phyloP scores from a whole-genome alignment of 2,329 filamentous ascomycete species.

The Ophioceras dolichostomum region DNA sequence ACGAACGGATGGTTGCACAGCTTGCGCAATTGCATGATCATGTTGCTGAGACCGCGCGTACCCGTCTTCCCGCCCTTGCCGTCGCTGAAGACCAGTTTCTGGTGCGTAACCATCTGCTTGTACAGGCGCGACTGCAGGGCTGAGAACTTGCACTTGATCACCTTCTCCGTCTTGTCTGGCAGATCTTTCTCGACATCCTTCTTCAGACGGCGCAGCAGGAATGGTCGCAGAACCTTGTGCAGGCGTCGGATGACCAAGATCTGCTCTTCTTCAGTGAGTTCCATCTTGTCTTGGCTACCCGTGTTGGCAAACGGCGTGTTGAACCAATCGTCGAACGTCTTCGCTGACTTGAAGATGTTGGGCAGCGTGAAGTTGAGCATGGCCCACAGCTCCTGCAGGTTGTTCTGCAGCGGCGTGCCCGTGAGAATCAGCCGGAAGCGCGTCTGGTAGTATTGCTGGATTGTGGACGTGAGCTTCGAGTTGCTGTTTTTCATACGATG shows the following conservation, averaged over 20 bases:
- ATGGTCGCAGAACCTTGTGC: conserved; percentile 93
- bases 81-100: conserved; percentile 87
- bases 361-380: conserved; percentile 97
- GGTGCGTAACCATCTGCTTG: conserved; percentile 94
- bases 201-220: conserved; percentile 95
- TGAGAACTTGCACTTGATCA: conserved; percentile 98
- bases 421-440: conserved; percentile 94
- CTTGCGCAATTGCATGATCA: conserved; percentile 99
- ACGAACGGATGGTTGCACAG: conserved; percentile 99
- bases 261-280: conserved; percentile 98
- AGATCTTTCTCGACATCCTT: conserved; percentile 99
- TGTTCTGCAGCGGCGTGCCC: conserved; percentile 95
- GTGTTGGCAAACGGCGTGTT: conserved; percentile 99
- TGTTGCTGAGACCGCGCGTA: conserved; percentile 92
- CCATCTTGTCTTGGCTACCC: conserved; percentile 96
- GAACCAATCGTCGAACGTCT: conserved; percentile 99
- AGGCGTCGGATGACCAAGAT: conserved; percentile 95
- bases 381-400: conserved; percentile 89
- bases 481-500: conserved; percentile 99
- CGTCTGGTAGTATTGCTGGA: conserved; percentile 89
- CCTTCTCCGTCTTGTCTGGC: conserved; percentile 96
- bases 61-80: conserved; percentile 91
- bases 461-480: conserved; percentile 90
- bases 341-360: conserved; percentile 98
- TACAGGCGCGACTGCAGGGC: conserved; percentile 87